Conservation (phyloP, 345 rosid species). For the Odontarrhena argentea region DNA sequence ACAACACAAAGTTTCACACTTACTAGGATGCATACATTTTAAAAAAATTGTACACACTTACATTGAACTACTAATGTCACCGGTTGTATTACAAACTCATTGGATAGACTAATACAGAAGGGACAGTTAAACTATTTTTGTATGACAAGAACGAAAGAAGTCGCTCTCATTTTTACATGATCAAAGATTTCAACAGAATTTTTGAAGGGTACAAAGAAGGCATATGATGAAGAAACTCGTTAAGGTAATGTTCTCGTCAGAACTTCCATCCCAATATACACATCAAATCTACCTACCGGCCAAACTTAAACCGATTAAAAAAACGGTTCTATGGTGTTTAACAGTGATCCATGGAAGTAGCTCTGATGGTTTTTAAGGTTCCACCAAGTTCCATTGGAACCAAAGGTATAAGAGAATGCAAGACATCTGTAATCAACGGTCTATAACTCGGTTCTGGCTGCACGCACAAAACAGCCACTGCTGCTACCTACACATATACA, state of each 20-base stretch:
- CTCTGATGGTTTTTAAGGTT: conserved; percentile 47
- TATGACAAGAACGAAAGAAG: too few species aligned
- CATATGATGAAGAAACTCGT: conserved; percentile 9
- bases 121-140: too few species aligned
- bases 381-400: conserved; percentile 89
- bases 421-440: conserved; percentile 82
- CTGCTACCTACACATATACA: conserved; percentile 71
- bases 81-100: too few species aligned
- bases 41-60: too few species aligned
- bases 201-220: background rate
- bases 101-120: too few species aligned
- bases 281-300: conserved; percentile 20
- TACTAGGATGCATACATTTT: too few species aligned
- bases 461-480: conserved; percentile 88
- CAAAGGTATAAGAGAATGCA: conserved; percentile 86
- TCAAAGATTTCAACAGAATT: conserved; percentile 6
- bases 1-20: too few species aligned
- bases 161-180: conserved; percentile 20
- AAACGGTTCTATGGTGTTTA: conserved; percentile 19
- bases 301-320: conserved; percentile 14
- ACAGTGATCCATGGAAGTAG: conserved; percentile 37
- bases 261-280: conserved; percentile 12
- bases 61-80: too few species aligned
- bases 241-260: conserved; percentile 17
- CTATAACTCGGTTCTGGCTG: conserved; percentile 95